These are phyloP conservation scores for Venturia nashicola DNA, from an alignment of 2,329 filamentous ascomycete species.

Conservation along the genomic window DNA sequence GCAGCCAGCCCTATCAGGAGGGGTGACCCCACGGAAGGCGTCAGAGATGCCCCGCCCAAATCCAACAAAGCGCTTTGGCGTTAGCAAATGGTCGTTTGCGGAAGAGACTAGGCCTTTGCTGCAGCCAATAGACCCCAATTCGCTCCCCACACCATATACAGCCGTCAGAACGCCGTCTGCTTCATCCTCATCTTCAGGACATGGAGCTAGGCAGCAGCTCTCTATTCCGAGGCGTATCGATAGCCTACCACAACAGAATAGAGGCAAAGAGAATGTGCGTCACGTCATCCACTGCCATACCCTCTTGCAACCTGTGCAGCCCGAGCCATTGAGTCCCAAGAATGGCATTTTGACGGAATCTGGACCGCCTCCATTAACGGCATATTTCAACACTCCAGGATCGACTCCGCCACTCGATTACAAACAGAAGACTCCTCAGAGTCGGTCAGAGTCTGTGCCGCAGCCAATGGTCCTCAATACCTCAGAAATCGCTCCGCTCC, in stretches of 20 bases:
- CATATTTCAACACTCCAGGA: background rate
- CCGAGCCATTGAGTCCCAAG: background rate
- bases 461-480: background rate
- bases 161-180: background rate
- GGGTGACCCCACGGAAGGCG: background rate
- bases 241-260: background rate
- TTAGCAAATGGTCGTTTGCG: constrained; percentile 1
- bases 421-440: background rate
- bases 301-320: background rate
- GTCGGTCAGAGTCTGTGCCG: background rate
- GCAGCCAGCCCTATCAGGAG: background rate
- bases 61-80: background rate
- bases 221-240: background rate
- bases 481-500: background rate
- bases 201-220: background rate
- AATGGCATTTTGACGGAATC: background rate
- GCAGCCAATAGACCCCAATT: background rate
- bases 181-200: background rate
- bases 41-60: background rate
- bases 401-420: background rate
- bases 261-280: background rate
- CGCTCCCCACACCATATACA: background rate
- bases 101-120: background rate
- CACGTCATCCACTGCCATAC: background rate
- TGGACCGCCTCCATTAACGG: background rate